Evolutionary conservation across 768 basidiomycete species (phyloP), one percentile per base, ranked within the genome.

Genomic region (Favolaschia claudopus): DNA sequence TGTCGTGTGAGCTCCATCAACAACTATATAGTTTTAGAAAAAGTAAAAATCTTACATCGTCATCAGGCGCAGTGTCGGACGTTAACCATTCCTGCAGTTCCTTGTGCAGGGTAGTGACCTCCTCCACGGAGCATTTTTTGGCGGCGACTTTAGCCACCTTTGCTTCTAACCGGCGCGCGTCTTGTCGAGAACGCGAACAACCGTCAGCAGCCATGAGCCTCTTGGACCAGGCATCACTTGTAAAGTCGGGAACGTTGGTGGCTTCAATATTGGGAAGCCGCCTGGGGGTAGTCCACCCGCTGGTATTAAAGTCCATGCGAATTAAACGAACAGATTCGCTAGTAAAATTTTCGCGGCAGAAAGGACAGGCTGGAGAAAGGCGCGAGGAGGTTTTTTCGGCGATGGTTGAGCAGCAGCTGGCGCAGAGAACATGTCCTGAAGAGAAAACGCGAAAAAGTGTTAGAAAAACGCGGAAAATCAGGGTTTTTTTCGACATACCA

Each of bases 121-220:
- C 92, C 72, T 93, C 92, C 59, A 93, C 91, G 34, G 90, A 91
- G 76, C 89, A 92, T 82, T 91, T 92, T 85, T 91, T 91, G 14
- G 85, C 84, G 31, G 92, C 92, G 66, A 92, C 87, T 67, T 82
- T 84, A 55, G 87, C 87, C 55, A 93, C 90, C 74, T 86, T 91
- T 75, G 86, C 85, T 75, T 93, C 92, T 55, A 93, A 79, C 62
- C 84, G 77, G 34, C 87, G 87, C 55, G 85, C 87, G 59, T 89
- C 86, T 57, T 75, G 65, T 67, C 84, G 71, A 68, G 80, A 55
- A 71, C 79, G 74, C 60, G 80, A 70, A 66, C 72, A 64, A 28
- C 77, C 75, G 66, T 82, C 79, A 37, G 79, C 76, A 60, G 77
- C 70, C 65, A 83, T 75, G 56, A 85, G 78, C 28, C 83, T 75